Evolutionary conservation across 805 yeast species (phyloP).

Genomic region (Maudiozyma bulderi): DNA sequence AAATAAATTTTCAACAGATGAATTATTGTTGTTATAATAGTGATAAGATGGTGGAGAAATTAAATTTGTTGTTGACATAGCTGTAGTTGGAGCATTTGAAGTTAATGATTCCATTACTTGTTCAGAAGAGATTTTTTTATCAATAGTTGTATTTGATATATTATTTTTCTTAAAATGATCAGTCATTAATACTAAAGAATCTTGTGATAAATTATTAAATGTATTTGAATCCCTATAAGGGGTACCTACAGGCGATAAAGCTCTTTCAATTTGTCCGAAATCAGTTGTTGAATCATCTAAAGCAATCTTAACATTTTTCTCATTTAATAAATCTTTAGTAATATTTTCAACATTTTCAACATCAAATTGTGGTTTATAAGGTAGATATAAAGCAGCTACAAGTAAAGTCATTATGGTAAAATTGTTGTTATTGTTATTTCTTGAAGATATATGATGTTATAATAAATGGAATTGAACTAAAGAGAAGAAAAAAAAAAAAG

Average conservation of each 20-base stretch:
- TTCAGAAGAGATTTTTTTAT: constrained; percentile 20
- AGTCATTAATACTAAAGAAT: constrained; percentile 3
- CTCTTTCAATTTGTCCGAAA: neutral
- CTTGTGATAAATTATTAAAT: constrained; percentile 4
- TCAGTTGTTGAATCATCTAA: neutral
- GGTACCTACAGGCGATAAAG: neutral
- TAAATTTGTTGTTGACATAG: constrained; percentile 5
- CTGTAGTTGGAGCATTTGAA: constrained; percentile 24
- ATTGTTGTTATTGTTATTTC: neutral
- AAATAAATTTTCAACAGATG: constrained; percentile 47
- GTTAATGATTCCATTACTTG: constrained; percentile 26
- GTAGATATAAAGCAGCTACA: constrained; percentile 63
- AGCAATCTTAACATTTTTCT: neutral
- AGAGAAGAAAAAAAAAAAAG: too few relatives aligned
- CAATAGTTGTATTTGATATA: constrained; percentile 5
- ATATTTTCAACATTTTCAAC: constrained; percentile 17
- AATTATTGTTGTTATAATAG: constrained; percentile 8
- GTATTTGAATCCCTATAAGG: neutral
- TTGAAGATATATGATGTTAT: neutral
- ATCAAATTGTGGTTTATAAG: constrained; percentile 55
- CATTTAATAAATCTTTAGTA: neutral
- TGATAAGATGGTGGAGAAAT: neutral
- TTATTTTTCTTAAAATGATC: constrained; percentile 3
- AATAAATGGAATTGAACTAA: too few relatives aligned
- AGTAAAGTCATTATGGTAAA: constrained; percentile 43